Conservation (phyloP, 176 grass and related monocot species). For the Bolboschoenus planiculmis region DNA sequence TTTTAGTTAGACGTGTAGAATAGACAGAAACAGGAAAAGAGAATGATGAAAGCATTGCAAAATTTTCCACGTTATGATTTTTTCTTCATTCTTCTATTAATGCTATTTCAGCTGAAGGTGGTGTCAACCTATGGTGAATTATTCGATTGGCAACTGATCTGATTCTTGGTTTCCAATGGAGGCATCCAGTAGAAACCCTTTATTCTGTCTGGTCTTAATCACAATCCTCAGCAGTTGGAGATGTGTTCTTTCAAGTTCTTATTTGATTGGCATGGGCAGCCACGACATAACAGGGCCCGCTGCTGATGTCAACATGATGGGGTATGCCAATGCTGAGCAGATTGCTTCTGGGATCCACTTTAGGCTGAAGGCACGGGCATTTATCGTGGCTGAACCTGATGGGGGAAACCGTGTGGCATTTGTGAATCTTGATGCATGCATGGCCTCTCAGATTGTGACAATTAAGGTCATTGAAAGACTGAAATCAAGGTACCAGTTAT, state of each 20-base stretch:
- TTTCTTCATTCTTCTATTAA: not conserved
- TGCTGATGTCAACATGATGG: slow-evolving; percentile 99
- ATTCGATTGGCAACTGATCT: not conserved
- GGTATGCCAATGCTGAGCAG: slow-evolving; percentile 90
- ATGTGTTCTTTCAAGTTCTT: slow-evolving; percentile 44
- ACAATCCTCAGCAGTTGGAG: slow-evolving; percentile 41
- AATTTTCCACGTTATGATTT: not conserved
- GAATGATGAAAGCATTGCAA: not conserved
- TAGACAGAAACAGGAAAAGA: not conserved
- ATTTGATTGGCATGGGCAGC: slow-evolving; percentile 78
- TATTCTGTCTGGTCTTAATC: slow-evolving; percentile 49
- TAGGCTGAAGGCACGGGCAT: slow-evolving; percentile 85
- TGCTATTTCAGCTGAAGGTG: not conserved
- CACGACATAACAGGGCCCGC: slow-evolving; percentile 96
- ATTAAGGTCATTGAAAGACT: slow-evolving; percentile 93
- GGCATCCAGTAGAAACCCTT: slow-evolving; percentile 26
- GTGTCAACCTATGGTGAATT: not conserved
- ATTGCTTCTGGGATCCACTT: slow-evolving; percentile 81
- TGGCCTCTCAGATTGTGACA: slow-evolving; percentile 89
- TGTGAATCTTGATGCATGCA: slow-evolving; percentile 99
- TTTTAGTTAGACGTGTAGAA: not conserved
- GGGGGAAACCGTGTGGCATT: slow-evolving; percentile 69
- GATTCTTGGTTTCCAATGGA: slow-evolving; percentile 46
- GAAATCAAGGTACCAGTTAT: slow-evolving; percentile 55
- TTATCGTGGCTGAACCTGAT: slow-evolving; percentile 80